phyloP scores from a whole-genome alignment of 78 protist species.

The Polysphondylium violaceum region DNA sequence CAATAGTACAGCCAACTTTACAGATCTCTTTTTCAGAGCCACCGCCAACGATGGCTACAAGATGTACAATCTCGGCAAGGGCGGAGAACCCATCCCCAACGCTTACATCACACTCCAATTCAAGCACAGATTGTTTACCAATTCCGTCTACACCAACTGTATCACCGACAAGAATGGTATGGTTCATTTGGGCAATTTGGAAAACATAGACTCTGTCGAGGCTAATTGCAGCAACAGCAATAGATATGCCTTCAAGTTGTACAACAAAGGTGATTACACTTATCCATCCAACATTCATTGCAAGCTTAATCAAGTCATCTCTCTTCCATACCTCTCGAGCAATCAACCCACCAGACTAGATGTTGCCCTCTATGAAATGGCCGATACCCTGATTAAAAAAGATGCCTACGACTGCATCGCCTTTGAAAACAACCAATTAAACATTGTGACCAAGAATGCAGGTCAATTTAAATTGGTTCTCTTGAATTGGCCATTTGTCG shows the following conservation, averaged over 20 bases:
- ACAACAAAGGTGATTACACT: neutral
- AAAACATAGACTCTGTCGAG: neutral
- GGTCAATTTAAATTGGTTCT: no score
- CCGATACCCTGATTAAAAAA: neutral
- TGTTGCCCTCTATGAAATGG: conserved; percentile 24
- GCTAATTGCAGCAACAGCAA: neutral
- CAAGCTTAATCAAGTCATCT: neutral
- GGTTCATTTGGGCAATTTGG: conserved; percentile 30
- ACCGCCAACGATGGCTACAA: conserved; percentile 11
- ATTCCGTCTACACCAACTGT: neutral
- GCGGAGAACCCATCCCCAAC: conserved; percentile 51
- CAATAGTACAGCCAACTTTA: neutral
- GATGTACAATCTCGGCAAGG: conserved; percentile 41
- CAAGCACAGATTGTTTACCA: neutral
- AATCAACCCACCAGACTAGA: neutral
- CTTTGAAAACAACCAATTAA: conserved; percentile 34
- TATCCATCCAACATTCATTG: conserved; percentile 40
- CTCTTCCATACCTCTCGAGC: conserved; percentile 34
- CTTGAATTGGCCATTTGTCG: conserved; percentile 2
- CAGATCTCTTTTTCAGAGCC: neutral
- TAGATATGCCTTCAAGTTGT: neutral
- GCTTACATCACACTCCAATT: neutral
- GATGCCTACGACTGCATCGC: neutral
- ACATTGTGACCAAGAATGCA: no score
- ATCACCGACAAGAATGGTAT: conserved; percentile 69